Conservation (phyloP, 2,329 filamentous ascomycete genomes). For the Diaporthe australafricana region DNA sequence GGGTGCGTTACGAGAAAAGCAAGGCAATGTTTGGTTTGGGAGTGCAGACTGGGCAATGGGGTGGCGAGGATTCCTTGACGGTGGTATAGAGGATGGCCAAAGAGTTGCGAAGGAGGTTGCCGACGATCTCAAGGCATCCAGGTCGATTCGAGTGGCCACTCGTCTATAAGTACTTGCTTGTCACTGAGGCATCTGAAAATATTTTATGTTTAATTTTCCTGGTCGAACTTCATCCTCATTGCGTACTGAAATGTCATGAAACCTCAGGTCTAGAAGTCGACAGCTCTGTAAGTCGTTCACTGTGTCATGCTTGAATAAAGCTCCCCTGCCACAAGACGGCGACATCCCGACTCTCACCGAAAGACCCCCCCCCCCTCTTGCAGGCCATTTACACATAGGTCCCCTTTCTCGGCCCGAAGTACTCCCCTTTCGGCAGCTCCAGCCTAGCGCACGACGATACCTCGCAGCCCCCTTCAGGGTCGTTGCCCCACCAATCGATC, state of each 20-base stretch:
- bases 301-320: too few species aligned
- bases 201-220: too few species aligned
- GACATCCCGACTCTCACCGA: too few species aligned
- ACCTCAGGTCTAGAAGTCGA: too few species aligned
- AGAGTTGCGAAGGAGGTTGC: constrained; percentile 34
- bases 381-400: not conserved
- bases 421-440: not conserved
- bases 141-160: not conserved
- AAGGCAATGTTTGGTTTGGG: constrained; percentile 32
- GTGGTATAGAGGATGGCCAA: constrained; percentile 34
- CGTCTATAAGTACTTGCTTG: not conserved
- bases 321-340: too few species aligned
- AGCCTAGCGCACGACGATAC: not conserved
- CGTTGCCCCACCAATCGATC: constrained; percentile 64
- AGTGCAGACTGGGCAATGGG: constrained; percentile 37
- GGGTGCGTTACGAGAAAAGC: constrained; percentile 24
- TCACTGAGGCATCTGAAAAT: too few species aligned
- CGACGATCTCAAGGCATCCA: constrained; percentile 17
- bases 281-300: too few species aligned
- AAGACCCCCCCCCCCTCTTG: too few species aligned
- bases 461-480: constrained; percentile 7
- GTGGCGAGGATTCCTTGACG: constrained; percentile 34
- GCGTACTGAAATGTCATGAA: too few species aligned
- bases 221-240: too few species aligned
- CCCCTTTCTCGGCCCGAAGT: not conserved